Conservation (phyloP, 371 early-diverging fungal species). For the Mucor lusitanicus region DNA sequence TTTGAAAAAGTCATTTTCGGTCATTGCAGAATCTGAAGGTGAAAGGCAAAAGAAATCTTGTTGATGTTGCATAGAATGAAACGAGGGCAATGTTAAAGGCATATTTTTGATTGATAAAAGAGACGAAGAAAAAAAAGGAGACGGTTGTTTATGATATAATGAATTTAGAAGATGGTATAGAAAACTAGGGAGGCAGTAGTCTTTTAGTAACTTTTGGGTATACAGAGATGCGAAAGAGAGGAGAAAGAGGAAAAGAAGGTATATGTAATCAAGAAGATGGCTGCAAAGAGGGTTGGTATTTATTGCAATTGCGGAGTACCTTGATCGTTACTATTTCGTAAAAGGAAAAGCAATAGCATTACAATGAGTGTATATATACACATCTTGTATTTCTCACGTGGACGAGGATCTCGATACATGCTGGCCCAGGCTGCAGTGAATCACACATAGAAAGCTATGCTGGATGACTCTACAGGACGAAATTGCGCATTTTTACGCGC, state of each 20-base stretch:
- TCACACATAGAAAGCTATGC: not conserved
- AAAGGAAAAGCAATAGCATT: slow-evolving; percentile 18
- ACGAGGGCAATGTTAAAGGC: slow-evolving; percentile 5
- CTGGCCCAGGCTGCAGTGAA: not conserved
- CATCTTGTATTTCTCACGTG: not conserved
- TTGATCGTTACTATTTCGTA: not conserved
- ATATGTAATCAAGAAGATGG: not conserved
- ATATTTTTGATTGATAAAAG: not conserved
- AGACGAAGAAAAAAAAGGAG: not conserved
- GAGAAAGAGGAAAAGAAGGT: not conserved
- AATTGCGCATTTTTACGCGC: not conserved
- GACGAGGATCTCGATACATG: not conserved
- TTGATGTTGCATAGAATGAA: slow-evolving; percentile 6
- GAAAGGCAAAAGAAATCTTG: not conserved
- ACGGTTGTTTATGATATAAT: not conserved
- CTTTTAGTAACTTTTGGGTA: not conserved
- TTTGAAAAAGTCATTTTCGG: slow-evolving; percentile 3
- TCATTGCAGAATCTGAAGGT: slow-evolving; percentile 4
- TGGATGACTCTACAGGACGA: not conserved
- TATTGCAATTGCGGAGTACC: slow-evolving; percentile 11
- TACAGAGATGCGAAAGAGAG: not conserved
- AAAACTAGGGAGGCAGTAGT: not conserved
- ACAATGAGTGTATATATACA: not conserved
- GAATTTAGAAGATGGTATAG: not conserved
- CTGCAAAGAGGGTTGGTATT: not conserved